phyloP scores from a whole-genome alignment of 495 filamentous ascomycete species.

The Halenospora varia region DNA sequence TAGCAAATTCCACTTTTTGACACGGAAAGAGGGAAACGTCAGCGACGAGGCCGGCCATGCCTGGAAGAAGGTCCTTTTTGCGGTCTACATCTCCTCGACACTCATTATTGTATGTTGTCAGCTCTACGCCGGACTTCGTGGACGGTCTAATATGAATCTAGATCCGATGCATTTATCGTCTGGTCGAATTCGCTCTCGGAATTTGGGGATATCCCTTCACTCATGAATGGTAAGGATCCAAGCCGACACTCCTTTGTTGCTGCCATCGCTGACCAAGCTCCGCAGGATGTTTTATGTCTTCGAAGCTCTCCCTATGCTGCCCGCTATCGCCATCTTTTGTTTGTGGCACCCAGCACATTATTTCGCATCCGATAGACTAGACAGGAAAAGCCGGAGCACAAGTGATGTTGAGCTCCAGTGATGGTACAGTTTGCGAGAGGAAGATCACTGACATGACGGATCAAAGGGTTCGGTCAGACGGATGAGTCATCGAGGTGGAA shows the following conservation, averaged over 20 bases:
- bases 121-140: not conserved
- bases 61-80: constrained; percentile 25
- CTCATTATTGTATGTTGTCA: constrained; percentile 28
- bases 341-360: constrained; percentile 17
- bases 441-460: no score
- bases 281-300: constrained; percentile 36
- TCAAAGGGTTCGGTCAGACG: no score
- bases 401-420: not conserved
- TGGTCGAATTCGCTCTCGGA: constrained; percentile 34
- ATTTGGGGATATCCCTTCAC: constrained; percentile 32
- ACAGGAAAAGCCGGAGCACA: not conserved
- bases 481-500: no score
- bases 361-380: not conserved
- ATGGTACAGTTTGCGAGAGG: no score
- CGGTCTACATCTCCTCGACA: constrained; percentile 25
- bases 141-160: constrained; percentile 2
- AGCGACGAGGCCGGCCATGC: constrained; percentile 12
- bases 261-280: no score
- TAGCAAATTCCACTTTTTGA: constrained; percentile 16
- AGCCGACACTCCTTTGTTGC: no score
- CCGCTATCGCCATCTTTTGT: constrained; percentile 25
- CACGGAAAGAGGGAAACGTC: not conserved
- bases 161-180: constrained; percentile 33
- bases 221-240: constrained; percentile 27
- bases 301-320: constrained; percentile 35